Conservation (phyloP, 306 rosid species). For the Medicago ruthenica region DNA sequence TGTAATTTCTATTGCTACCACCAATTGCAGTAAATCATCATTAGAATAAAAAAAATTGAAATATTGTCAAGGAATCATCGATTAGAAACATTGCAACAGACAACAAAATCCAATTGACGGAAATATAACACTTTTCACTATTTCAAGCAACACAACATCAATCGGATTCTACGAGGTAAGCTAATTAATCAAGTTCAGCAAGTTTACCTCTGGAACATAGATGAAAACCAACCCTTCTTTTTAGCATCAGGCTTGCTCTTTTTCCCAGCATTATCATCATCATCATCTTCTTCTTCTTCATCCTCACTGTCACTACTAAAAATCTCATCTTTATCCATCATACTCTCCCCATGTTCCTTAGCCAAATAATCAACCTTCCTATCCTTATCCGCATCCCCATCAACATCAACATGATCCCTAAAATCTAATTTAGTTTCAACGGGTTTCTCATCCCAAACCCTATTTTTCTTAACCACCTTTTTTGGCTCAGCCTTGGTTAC, state of each 20-base stretch:
- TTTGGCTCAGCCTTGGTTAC: constrained; percentile 74
- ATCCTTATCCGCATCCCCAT: constrained; percentile 66
- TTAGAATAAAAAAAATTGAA: constrained; percentile 25
- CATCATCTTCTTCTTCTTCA: constrained; percentile 80
- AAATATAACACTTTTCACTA: constrained; percentile 14
- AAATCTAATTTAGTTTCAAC: constrained; percentile 76
- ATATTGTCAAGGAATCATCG: constrained; percentile 5
- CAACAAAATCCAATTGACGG: constrained; percentile 21
- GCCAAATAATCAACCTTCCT: constrained; percentile 69
- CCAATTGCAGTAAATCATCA: constrained; percentile 22
- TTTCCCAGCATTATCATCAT: constrained; percentile 56
- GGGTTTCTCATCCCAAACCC: constrained; percentile 89
- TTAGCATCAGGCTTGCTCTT: constrained; percentile 75
- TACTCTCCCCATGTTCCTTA: constrained; percentile 90
- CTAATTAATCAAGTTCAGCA: constrained; percentile 24
- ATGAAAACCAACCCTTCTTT: constrained; percentile 97
- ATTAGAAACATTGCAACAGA: constrained; percentile 27
- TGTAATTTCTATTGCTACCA: background rate
- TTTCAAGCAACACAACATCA: constrained; percentile 2
- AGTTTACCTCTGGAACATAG: constrained; percentile 91
- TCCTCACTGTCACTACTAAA: constrained; percentile 89
- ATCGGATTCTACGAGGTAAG: background rate
- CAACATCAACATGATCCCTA: constrained; percentile 57
- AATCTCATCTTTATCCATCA: constrained; percentile 97
- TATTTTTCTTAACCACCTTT: constrained; percentile 78